Percentiles rank a stretch among this genome's conserved stretches.
These are phyloP conservation scores for Microdochium bolleyi DNA, from an alignment of 2,329 filamentous ascomycete species.

Conservation along the genomic window DNA sequence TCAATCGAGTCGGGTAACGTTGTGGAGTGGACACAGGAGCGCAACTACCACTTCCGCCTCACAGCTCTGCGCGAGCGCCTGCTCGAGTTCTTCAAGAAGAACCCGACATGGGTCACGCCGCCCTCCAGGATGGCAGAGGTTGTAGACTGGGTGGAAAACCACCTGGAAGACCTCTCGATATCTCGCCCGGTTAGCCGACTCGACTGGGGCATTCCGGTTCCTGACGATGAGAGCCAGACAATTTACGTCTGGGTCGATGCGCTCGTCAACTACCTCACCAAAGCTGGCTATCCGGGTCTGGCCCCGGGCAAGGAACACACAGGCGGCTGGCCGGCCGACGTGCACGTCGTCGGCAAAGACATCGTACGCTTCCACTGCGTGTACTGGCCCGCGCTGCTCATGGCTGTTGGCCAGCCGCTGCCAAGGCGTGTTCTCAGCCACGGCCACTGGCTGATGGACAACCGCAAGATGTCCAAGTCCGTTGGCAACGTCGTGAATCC, in stretches of 20 bases:
- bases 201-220: conserved; percentile 83
- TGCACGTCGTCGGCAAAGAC: conserved; percentile 93
- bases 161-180: conserved; percentile 81
- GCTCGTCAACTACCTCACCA: conserved; percentile 87
- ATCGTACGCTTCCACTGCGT: conserved; percentile 94
- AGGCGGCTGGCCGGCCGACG: conserved; percentile 79
- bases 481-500: conserved; percentile 93
- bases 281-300: conserved; percentile 74
- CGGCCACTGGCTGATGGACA: conserved; percentile 90
- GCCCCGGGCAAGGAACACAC: conserved; percentile 52
- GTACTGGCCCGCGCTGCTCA: conserved; percentile 95
- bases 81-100: conserved; percentile 69
- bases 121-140: conserved; percentile 68
- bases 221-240: conserved; percentile 75
- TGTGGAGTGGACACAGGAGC: conserved; percentile 90
- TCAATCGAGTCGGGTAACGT: conserved; percentile 83
- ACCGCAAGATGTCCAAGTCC: conserved; percentile 94
- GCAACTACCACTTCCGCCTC: conserved; percentile 90
- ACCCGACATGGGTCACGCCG: conserved; percentile 73
- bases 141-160: conserved; percentile 64
- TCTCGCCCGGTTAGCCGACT: conserved; percentile 74
- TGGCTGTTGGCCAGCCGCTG: conserved; percentile 74
- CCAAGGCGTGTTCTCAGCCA: conserved; percentile 80
- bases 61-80: conserved; percentile 74
- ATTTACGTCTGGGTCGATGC: conserved; percentile 99